These are phyloP conservation scores for Poteriospumella lacustris DNA, from an alignment of 108 stramenopile genomes.

Conservation along the genomic window DNA sequence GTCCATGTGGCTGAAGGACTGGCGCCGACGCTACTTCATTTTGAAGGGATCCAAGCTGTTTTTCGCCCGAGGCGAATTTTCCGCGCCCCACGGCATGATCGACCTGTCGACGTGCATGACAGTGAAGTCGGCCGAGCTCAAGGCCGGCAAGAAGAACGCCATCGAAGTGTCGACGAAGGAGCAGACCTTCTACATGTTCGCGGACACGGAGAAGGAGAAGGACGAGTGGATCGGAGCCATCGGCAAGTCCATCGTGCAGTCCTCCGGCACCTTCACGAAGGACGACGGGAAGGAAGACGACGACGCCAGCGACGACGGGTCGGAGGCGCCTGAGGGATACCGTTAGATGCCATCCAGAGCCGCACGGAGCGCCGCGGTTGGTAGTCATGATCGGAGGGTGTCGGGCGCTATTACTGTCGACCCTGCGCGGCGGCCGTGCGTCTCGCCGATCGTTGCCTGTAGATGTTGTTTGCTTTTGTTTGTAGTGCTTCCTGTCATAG, in stretches of 20 bases:
- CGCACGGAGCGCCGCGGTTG: no score
- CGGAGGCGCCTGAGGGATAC: constrained; percentile 24
- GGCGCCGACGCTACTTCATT: constrained; percentile 95
- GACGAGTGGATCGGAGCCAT: constrained; percentile 99
- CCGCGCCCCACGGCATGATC: constrained; percentile 75
- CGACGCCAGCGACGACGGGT: constrained; percentile 36
- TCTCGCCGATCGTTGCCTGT: no score
- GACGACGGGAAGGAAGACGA: constrained; percentile 26
- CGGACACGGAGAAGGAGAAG: constrained; percentile 97
- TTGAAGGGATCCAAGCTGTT: constrained; percentile 93
- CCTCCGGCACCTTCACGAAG: constrained; percentile 50
- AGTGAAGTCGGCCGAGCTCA: constrained; percentile 95
- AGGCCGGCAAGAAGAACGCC: constrained; percentile 84
- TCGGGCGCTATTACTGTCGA: no score
- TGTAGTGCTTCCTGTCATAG: no score
- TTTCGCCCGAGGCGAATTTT: constrained; percentile 68
- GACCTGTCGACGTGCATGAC: constrained; percentile 86
- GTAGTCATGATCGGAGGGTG: no score
- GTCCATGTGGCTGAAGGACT: constrained; percentile 85
- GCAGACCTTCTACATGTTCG: constrained; percentile 85
- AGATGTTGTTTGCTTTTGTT: no score
- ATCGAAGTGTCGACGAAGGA: constrained; percentile 96
- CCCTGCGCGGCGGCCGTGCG: no score
- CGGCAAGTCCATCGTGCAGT: constrained; percentile 94
- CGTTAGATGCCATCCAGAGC: no score